These are phyloP conservation scores for Cercophora samala DNA, from an alignment of 495 filamentous ascomycete species.

Conservation along the genomic window DNA sequence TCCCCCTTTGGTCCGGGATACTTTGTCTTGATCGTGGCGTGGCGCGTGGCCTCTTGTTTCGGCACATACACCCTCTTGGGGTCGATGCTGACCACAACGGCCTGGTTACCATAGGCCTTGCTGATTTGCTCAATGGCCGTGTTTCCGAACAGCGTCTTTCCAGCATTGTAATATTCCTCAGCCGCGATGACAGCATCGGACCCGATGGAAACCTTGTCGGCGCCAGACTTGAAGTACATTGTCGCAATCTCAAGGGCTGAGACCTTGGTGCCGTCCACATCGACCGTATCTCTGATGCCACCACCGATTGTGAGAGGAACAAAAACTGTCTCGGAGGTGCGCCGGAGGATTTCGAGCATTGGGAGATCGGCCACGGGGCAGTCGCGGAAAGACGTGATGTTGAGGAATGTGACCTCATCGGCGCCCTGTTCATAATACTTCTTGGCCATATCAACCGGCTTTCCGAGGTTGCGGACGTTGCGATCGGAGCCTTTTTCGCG, in stretches of 20 bases:
- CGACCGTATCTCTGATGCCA: slow-evolving; percentile 86
- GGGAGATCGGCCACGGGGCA: slow-evolving; percentile 87
- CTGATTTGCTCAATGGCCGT: slow-evolving; percentile 96
- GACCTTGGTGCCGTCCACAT: slow-evolving; percentile 81
- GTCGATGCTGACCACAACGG: slow-evolving; percentile 93
- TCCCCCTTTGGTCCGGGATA: slow-evolving; percentile 73
- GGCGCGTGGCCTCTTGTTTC: slow-evolving; percentile 65
- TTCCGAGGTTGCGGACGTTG: slow-evolving; percentile 86
- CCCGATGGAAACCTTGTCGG: slow-evolving; percentile 98
- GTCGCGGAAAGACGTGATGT: slow-evolving; percentile 96
- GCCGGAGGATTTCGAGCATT: slow-evolving; percentile 89
- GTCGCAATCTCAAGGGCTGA: slow-evolving; percentile 88
- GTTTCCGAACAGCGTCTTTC: slow-evolving; percentile 65
- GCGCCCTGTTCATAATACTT: slow-evolving; percentile 96
- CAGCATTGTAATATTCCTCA: slow-evolving; percentile 74
- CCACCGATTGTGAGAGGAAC: slow-evolving; percentile 96
- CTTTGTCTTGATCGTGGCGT: slow-evolving; percentile 71
- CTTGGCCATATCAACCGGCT: slow-evolving; percentile 91
- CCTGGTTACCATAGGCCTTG: slow-evolving; percentile 90
- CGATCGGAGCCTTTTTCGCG: slow-evolving; percentile 80
- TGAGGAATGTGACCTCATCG: slow-evolving; percentile 94
- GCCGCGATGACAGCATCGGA: slow-evolving; percentile 91
- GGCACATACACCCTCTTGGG: slow-evolving; percentile 86
- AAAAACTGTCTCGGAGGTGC: slow-evolving; percentile 87
- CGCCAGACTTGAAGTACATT: slow-evolving; percentile 96